Percentiles rank a stretch among this genome's conserved stretches.
Conservation (phyloP, 2,329 filamentous ascomycete genomes). For the Penicillium occitanis region DNA sequence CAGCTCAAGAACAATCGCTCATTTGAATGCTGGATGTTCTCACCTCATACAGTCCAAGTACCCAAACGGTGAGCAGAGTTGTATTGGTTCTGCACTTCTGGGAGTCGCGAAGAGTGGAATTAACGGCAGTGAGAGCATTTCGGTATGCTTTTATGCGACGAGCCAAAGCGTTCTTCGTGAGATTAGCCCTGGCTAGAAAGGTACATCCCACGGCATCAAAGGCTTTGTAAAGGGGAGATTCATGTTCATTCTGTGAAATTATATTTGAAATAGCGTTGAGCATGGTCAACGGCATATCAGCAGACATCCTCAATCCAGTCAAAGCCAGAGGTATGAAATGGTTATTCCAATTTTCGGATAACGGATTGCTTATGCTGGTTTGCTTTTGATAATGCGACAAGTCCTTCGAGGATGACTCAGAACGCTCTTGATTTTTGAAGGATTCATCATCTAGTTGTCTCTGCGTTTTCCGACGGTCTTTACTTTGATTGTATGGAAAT, state of each 20-base stretch:
- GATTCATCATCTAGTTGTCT: neutral
- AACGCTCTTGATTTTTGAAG: neutral
- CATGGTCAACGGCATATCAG: slow-evolving; percentile 3
- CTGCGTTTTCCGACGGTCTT: neutral
- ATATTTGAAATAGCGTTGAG: slow-evolving; percentile 2
- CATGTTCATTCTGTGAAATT: neutral
- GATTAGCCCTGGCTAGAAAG: slow-evolving; percentile 2
- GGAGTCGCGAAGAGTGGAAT: slow-evolving; percentile 1
- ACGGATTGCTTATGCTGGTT: neutral
- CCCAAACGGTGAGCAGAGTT: slow-evolving; percentile 14
- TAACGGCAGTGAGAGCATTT: slow-evolving; percentile 4
- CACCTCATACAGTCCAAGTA: slow-evolving; percentile 18
- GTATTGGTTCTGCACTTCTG: neutral
- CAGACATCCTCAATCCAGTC: neutral
- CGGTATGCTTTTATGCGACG: slow-evolving; percentile 12
- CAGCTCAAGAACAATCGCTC: neutral
- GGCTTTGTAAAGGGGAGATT: slow-evolving; percentile 5
- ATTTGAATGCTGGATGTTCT: neutral
- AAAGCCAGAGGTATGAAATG: slow-evolving; percentile 3
- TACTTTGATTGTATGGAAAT: neutral
- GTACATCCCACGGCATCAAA: slow-evolving; percentile 13
- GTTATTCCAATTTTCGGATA: neutral
- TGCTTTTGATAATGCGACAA: neutral
- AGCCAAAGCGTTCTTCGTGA: slow-evolving; percentile 1
- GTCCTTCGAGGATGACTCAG: neutral